These are phyloP conservation scores for Candida dajiaensis DNA, from an alignment of 805 yeast genomes.

Conservation along the genomic window DNA sequence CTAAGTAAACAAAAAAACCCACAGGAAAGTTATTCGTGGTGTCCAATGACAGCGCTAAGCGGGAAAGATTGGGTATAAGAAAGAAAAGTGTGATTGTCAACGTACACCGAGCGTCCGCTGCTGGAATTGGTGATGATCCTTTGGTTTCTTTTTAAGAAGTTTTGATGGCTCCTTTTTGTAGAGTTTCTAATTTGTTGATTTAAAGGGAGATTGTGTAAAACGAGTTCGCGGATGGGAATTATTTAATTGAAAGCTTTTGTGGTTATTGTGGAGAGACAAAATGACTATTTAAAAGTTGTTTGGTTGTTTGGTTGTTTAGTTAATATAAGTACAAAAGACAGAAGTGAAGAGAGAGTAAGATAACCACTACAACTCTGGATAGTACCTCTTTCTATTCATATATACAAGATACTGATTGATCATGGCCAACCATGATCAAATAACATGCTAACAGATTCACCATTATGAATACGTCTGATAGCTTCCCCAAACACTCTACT, in stretches of 20 bases:
- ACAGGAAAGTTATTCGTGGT: background rate
- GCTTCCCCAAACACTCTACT: constrained; percentile 90
- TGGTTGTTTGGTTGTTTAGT: no score
- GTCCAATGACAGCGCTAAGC: background rate
- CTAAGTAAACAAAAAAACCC: background rate
- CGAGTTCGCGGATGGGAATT: background rate
- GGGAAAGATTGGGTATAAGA: background rate
- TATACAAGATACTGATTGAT: background rate
- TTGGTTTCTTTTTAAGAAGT: background rate
- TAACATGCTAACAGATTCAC: constrained; percentile 90
- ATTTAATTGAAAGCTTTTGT: no score
- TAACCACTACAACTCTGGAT: no score
- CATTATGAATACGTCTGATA: constrained; percentile 92
- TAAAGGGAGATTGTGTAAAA: background rate
- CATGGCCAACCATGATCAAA: constrained; percentile 66
- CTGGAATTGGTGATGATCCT: background rate
- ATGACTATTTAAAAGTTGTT: no score
- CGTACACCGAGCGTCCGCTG: background rate
- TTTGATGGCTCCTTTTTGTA: background rate
- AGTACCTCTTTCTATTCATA: no score
- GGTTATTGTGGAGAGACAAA: no score
- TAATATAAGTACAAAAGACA: no score
- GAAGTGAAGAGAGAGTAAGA: no score
- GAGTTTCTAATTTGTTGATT: background rate
- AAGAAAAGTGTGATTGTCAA: no score